Conservation (phyloP, 2,329 filamentous ascomycete species). For the Canariomyces notabilis region DNA sequence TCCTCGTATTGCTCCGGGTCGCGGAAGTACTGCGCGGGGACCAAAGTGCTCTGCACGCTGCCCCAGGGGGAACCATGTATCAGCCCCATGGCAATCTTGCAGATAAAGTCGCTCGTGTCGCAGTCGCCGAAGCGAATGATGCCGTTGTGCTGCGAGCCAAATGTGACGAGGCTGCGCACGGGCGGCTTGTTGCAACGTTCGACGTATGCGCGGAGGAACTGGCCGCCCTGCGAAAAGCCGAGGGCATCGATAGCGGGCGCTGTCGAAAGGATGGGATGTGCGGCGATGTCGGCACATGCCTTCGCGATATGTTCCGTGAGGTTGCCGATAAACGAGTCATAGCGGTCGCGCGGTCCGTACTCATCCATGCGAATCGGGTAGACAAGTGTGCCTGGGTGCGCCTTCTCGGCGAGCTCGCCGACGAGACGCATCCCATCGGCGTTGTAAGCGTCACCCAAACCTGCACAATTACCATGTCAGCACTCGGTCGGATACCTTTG, state of each 20-base stretch:
- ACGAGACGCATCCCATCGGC: constrained; percentile 69
- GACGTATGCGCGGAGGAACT: constrained; percentile 88
- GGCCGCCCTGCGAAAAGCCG: constrained; percentile 92
- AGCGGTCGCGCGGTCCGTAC: constrained; percentile 64
- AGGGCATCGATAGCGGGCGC: constrained; percentile 83
- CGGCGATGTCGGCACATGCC: constrained; percentile 72
- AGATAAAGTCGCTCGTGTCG: constrained; percentile 67
- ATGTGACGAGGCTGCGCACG: constrained; percentile 76
- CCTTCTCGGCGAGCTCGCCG: constrained; percentile 62
- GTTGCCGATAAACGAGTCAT: constrained; percentile 87
- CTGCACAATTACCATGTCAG: constrained; percentile 22
- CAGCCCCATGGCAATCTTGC: constrained; percentile 72
- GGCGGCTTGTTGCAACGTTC: constrained; percentile 77
- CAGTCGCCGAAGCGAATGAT: constrained; percentile 80
- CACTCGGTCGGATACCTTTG: background rate
- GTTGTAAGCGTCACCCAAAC: constrained; percentile 67
- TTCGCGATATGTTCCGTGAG: constrained; percentile 69
- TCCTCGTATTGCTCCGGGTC: constrained; percentile 60
- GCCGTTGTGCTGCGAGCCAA: constrained; percentile 88
- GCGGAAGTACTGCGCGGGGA: constrained; percentile 94
- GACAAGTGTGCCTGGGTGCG: constrained; percentile 78
- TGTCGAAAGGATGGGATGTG: constrained; percentile 73
- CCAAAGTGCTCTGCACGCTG: constrained; percentile 72
- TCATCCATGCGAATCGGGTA: constrained; percentile 71
- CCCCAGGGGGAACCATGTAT: constrained; percentile 79